These are phyloP conservation scores for Penicillium sp. DNA, from an alignment of 2,329 filamentous ascomycete species.

Conservation along the genomic window DNA sequence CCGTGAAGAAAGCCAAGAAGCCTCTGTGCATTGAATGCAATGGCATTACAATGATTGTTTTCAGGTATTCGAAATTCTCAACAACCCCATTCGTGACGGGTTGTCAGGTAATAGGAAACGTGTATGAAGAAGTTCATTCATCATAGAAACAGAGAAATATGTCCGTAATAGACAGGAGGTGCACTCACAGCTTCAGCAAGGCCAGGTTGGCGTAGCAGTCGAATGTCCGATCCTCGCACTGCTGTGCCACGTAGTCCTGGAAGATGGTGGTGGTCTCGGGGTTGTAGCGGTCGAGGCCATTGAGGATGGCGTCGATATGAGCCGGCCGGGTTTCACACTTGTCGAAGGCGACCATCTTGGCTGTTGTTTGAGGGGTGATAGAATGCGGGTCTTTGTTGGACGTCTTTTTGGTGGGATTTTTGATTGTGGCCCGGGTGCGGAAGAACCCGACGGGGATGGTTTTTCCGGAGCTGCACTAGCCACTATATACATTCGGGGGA, in stretches of 20 bases:
- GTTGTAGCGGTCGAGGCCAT: constrained; percentile 97
- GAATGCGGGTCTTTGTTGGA: constrained; percentile 24
- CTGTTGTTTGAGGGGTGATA: constrained; percentile 16
- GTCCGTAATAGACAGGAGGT: constrained; percentile 9
- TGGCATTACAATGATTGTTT: constrained; percentile 38
- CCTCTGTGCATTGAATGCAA: constrained; percentile 11
- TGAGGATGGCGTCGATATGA: constrained; percentile 89
- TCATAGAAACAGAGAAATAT: constrained; percentile 52
- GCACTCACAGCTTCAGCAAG: constrained; percentile 83
- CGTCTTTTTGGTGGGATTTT: constrained; percentile 31
- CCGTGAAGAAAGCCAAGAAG: background rate
- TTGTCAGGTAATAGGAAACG: constrained; percentile 99
- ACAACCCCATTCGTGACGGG: constrained; percentile 52
- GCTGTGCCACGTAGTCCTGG: constrained; percentile 89
- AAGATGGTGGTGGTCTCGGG: constrained; percentile 91
- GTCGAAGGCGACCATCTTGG: constrained; percentile 61
- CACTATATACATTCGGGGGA: background rate
- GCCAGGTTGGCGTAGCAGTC: constrained; percentile 97
- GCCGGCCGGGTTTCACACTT: constrained; percentile 89
- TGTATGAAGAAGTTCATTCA: constrained; percentile 65
- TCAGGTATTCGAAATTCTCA: constrained; percentile 77
- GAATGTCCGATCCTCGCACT: constrained; percentile 92
- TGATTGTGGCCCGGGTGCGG: constrained; percentile 28
- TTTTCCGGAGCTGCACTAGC: constrained; percentile 7
- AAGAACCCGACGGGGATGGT: constrained; percentile 15